Percentiles rank a stretch among this genome's conserved stretches.
Evolutionary conservation across 495 filamentous ascomycete species (phyloP).

Genomic region (Astrothelium macrocarpum): DNA sequence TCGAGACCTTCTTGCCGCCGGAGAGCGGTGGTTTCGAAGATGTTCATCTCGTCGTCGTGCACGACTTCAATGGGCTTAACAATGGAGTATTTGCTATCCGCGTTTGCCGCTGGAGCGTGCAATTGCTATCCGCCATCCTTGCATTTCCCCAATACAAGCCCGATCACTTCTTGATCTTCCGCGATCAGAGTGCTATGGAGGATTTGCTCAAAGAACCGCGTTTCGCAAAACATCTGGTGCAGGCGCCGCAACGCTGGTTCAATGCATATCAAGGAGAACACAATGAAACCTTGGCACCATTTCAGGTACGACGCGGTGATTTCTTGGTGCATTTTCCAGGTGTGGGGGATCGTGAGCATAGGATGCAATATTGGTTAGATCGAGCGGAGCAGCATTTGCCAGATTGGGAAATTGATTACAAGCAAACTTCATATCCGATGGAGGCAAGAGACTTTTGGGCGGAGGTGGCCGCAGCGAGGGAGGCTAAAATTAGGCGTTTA

Average conservation of each 20-base stretch:
- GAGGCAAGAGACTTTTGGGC: constrained; percentile 33
- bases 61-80: constrained; percentile 49
- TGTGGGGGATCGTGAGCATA: constrained; percentile 21
- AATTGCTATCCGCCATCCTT: constrained; percentile 38
- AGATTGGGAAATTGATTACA: constrained; percentile 33
- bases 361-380: constrained; percentile 29
- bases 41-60: constrained; percentile 38
- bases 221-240: constrained; percentile 20
- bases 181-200: constrained; percentile 33
- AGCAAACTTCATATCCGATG: constrained; percentile 28
- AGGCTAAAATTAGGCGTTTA: constrained; percentile 9
- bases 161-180: constrained; percentile 28
- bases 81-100: constrained; percentile 46
- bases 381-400: constrained; percentile 31
- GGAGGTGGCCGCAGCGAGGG: constrained; percentile 17
- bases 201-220: constrained; percentile 26
- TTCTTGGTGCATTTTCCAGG: constrained; percentile 34
- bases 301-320: constrained; percentile 27
- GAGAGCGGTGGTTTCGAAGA: constrained; percentile 29
- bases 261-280: constrained; percentile 32
- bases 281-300: constrained; percentile 24
- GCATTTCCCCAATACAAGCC: constrained; percentile 38
- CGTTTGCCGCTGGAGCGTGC: constrained; percentile 40
- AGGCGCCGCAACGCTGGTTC: constrained; percentile 35
- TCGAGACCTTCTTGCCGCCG: constrained; percentile 45